A percentile compares a stretch with the other conserved stretches of the same genome.
Conservation (phyloP, 352 stramenopile species). For the Aphanomyces astaci region DNA sequence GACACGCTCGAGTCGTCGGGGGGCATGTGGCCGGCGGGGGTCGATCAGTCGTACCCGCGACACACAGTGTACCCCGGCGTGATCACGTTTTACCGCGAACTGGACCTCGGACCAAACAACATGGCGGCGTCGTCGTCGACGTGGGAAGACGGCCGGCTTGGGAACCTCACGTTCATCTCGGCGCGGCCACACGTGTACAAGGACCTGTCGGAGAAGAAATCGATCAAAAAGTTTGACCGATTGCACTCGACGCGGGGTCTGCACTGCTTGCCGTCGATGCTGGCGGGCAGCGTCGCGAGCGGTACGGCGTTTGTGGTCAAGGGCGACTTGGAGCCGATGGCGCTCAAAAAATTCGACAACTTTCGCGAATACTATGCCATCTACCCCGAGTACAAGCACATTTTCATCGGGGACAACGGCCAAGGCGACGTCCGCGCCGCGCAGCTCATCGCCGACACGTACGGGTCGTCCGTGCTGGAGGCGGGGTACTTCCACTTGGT, state of each 20-base stretch:
- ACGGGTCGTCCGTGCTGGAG: conserved; percentile 53
- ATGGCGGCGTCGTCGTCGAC: conserved; percentile 88
- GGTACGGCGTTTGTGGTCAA: conserved; percentile 93
- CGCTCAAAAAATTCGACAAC: conserved; percentile 96
- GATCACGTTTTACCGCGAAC: conserved; percentile 95
- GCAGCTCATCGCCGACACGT: conserved; percentile 82
- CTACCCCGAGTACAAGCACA: conserved; percentile 97
- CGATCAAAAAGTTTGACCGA: conserved; percentile 94
- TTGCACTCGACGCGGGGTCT: conserved; percentile 89
- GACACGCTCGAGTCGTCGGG: conserved; percentile 96
- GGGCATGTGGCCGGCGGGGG: conserved; percentile 91
- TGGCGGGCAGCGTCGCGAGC: conserved; percentile 90
- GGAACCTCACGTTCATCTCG: conserved; percentile 97
- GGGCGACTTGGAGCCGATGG: conserved; percentile 93
- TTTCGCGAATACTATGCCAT: conserved; percentile 92
- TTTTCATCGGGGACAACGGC: conserved; percentile 98
- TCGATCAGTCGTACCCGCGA: conserved; percentile 89
- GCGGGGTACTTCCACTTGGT: conserved; percentile 87
- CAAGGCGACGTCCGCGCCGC: conserved; percentile 89
- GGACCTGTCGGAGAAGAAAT: conserved; percentile 96
- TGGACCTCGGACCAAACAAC: conserved; percentile 92
- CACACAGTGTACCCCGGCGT: conserved; percentile 96
- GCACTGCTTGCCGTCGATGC: conserved; percentile 92
- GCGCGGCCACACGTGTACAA: conserved; percentile 98
- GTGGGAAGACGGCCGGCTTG: conserved; percentile 71